A percentile compares a stretch with the other conserved stretches of the same genome.
These are phyloP conservation scores for Penicillium odoratum DNA, from an alignment of 495 filamentous ascomycete genomes.

Conservation along the genomic window DNA sequence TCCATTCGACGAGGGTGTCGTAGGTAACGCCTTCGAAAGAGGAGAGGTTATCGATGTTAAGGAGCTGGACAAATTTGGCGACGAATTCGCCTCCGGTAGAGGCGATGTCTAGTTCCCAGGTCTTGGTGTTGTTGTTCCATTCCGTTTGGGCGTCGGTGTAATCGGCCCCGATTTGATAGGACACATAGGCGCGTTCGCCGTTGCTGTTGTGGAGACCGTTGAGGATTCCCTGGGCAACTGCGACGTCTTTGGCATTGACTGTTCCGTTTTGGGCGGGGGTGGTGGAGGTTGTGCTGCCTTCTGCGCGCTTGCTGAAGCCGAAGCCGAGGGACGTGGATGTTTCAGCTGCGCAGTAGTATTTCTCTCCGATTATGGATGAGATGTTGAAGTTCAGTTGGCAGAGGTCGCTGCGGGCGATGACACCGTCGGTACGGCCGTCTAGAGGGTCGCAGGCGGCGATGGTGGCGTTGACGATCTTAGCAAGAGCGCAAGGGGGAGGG, in stretches of 20 bases:
- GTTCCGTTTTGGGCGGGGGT: conserved; percentile 34
- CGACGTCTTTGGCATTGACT: conserved; percentile 29
- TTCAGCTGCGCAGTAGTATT: conserved; percentile 50
- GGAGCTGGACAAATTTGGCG: conserved; percentile 36
- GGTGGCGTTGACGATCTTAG: conserved; percentile 50
- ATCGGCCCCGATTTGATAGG: conserved; percentile 32
- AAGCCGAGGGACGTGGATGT: conserved; percentile 36
- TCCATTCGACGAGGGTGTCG: conserved; percentile 45
- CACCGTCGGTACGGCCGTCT: conserved; percentile 53
- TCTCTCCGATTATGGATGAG: conserved; percentile 42
- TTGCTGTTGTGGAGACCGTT: conserved; percentile 33
- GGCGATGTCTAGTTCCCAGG: conserved; percentile 34
- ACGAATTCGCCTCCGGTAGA: conserved; percentile 40
- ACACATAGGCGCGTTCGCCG: conserved; percentile 35
- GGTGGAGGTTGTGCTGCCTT: conserved; percentile 31
- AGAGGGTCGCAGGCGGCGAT: conserved; percentile 53
- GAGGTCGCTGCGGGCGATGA: conserved; percentile 52
- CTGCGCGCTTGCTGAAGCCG: conserved; percentile 36
- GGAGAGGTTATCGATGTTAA: conserved; percentile 31
- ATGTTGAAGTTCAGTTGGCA: conserved; percentile 50
- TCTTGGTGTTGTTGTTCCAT: conserved; percentile 33
- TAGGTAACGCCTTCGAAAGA: conserved; percentile 42
- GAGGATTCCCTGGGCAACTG: conserved; percentile 34
- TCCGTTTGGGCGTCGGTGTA: conserved; percentile 29
- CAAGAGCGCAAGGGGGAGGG: conserved; percentile 52